Conservation (phyloP, 2,329 filamentous ascomycete genomes). For the Penicillium freii region DNA sequence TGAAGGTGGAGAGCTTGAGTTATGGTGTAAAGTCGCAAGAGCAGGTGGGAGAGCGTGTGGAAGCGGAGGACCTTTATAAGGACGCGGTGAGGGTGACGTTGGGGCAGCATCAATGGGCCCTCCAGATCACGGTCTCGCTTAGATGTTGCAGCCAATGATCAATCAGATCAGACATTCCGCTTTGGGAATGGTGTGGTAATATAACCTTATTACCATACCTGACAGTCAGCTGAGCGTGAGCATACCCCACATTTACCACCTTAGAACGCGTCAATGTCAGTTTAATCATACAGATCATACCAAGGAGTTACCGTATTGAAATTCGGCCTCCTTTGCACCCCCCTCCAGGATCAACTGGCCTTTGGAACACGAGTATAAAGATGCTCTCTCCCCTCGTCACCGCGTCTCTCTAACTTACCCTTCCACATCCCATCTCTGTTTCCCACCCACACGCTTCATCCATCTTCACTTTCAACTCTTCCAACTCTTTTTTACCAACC, state of each 20-base stretch:
- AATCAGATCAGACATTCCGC: conserved; percentile 33
- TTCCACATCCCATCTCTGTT: conserved; percentile 36
- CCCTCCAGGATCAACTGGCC: conserved; percentile 46
- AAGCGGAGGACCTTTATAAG: conserved; percentile 45
- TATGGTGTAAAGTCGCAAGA: conserved; percentile 26
- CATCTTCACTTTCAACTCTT: conserved; percentile 23
- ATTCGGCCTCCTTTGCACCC: conserved; percentile 45
- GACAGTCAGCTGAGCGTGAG: conserved; percentile 26
- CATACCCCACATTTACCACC: conserved; percentile 9
- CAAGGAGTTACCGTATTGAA: conserved; percentile 43
- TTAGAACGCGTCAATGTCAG: conserved; percentile 23
- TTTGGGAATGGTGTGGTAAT: conserved; percentile 33
- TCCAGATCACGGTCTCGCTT: conserved; percentile 50
- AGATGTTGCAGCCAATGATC: conserved; percentile 43
- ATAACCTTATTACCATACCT: conserved; percentile 13
- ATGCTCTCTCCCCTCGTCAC: conserved; percentile 42
- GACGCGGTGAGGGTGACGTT: conserved; percentile 45
- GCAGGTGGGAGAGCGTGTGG: conserved; percentile 34
- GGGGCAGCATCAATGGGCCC: conserved; percentile 37
- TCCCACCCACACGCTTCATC: conserved; percentile 35
- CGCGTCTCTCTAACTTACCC: conserved; percentile 38
- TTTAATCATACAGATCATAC: conserved; percentile 51
- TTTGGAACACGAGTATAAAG: conserved; percentile 48
- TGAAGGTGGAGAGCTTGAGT: conserved; percentile 17
- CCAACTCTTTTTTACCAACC: conserved; percentile 26